Percentiles rank a stretch among this genome's conserved stretches.
These are phyloP conservation scores for Phytophthora quininea DNA, from an alignment of 352 stramenopile species.

Conservation along the genomic window DNA sequence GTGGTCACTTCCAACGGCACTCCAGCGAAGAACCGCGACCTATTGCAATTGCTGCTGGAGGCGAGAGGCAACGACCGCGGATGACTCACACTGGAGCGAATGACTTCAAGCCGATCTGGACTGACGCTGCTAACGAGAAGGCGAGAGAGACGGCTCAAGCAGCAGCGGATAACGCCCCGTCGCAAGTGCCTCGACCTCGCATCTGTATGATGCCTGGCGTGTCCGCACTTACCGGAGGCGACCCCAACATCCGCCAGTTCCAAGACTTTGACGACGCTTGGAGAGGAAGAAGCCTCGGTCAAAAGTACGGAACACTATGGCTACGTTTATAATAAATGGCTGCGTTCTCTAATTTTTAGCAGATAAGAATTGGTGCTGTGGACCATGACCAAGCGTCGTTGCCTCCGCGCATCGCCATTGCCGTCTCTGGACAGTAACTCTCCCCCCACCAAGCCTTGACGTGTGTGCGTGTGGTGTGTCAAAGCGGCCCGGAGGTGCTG, in stretches of 20 bases:
- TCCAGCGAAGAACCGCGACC: slow-evolving; percentile 19
- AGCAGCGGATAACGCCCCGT: slow-evolving; percentile 2
- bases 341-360: too few species aligned
- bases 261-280: background rate
- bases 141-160: slow-evolving; percentile 2
- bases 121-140: slow-evolving; percentile 9
- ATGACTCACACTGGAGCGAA: slow-evolving; percentile 3
- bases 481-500: slow-evolving; percentile 8
- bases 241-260: slow-evolving; percentile 10
- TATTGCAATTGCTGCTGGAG: slow-evolving; percentile 15
- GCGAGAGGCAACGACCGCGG: background rate
- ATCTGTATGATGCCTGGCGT: slow-evolving; percentile 16
- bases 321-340: too few species aligned
- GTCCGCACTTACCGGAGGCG: background rate
- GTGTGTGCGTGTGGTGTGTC: slow-evolving; percentile 1
- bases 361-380: too few species aligned
- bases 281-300: background rate
- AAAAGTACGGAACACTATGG: too few species aligned
- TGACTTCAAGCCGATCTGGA: slow-evolving; percentile 22
- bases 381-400: too few species aligned
- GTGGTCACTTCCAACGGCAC: slow-evolving; percentile 11
- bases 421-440: too few species aligned
- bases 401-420: too few species aligned
- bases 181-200: background rate
- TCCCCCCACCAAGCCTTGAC: too few species aligned